Conservation (phyloP, 2,329 filamentous ascomycete species). For the Neonectria coccinea region DNA sequence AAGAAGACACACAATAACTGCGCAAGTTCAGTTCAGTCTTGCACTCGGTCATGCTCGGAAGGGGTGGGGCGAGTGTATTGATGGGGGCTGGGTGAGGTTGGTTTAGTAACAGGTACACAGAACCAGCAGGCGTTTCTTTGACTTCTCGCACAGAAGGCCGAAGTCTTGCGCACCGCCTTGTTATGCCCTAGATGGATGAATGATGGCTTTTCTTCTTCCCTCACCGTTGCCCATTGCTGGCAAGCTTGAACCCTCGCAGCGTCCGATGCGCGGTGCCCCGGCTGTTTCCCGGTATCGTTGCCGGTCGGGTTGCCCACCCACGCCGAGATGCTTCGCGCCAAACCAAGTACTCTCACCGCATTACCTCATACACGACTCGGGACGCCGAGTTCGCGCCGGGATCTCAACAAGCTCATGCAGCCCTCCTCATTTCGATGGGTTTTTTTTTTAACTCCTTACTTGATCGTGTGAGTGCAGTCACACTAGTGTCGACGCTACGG, state of each 20-base stretch:
- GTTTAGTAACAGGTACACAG: slow-evolving; percentile 43
- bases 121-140: slow-evolving; percentile 18
- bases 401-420: slow-evolving; percentile 44
- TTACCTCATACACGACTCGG: slow-evolving; percentile 47
- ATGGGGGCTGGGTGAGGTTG: slow-evolving; percentile 42
- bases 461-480: slow-evolving; percentile 33
- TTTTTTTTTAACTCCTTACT: slow-evolving; percentile 30
- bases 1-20: slow-evolving; percentile 26
- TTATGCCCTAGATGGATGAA: not conserved
- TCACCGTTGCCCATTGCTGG: not conserved
- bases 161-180: slow-evolving; percentile 16
- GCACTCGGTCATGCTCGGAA: slow-evolving; percentile 12
- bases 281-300: slow-evolving; percentile 43
- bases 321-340: slow-evolving; percentile 44
- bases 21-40: slow-evolving; percentile 20
- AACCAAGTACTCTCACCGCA: slow-evolving; percentile 46
- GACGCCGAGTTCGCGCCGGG: slow-evolving; percentile 46
- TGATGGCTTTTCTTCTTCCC: not conserved
- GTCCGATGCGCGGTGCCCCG: slow-evolving; percentile 27
- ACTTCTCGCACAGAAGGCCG: slow-evolving; percentile 24
- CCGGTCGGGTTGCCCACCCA: slow-evolving; percentile 42
- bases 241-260: slow-evolving; percentile 10
- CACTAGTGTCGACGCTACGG: slow-evolving; percentile 40
- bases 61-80: slow-evolving; percentile 38
- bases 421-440: slow-evolving; percentile 32